A percentile compares a stretch with the other conserved stretches of the same genome.
phyloP scores from a whole-genome alignment of 1,284 basidiomycete genomes.

The Apiotrichum laibachii region DNA sequence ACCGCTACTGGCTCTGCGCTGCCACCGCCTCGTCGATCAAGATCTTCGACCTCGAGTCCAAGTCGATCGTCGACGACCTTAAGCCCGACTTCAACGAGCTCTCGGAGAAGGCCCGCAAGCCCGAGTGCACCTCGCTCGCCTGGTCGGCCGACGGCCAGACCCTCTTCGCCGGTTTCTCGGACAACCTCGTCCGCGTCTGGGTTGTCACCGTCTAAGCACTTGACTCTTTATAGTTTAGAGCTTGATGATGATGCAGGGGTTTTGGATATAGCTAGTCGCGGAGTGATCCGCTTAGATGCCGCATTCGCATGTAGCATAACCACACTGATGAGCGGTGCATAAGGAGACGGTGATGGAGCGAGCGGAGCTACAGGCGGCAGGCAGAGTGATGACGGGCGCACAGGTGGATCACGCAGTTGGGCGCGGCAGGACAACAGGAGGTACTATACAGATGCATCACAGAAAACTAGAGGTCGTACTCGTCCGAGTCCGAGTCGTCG shows the following conservation, averaged over 20 bases:
- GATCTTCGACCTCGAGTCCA: slow-evolving; percentile 98
- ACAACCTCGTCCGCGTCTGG: slow-evolving; percentile 90
- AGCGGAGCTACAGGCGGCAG: too few species aligned
- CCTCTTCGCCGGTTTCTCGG: slow-evolving; percentile 91
- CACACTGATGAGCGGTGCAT: neutral
- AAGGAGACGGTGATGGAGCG: neutral
- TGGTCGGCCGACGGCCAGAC: slow-evolving; percentile 99
- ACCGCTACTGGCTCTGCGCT: slow-evolving; percentile 99
- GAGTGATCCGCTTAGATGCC: neutral
- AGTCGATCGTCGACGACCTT: slow-evolving; percentile 99
- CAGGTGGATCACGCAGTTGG: too few species aligned
- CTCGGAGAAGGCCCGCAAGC: slow-evolving; percentile 74
- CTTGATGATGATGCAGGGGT: slow-evolving; percentile 5
- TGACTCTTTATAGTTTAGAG: slow-evolving; percentile 16
- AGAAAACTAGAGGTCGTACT: slow-evolving; percentile 45
- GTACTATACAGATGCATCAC: neutral
- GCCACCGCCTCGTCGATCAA: slow-evolving; percentile 98
- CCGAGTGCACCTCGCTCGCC: slow-evolving; percentile 95
- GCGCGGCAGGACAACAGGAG: too few species aligned
- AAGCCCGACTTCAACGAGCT: slow-evolving; percentile 74
- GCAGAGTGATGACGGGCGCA: too few species aligned
- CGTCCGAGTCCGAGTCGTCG: slow-evolving; percentile 51
- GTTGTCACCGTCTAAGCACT: slow-evolving; percentile 60
- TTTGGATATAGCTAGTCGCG: neutral
- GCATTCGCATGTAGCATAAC: neutral